phyloP scores from a whole-genome alignment of 768 basidiomycete genomes.

The Naganishia onofrii region DNA sequence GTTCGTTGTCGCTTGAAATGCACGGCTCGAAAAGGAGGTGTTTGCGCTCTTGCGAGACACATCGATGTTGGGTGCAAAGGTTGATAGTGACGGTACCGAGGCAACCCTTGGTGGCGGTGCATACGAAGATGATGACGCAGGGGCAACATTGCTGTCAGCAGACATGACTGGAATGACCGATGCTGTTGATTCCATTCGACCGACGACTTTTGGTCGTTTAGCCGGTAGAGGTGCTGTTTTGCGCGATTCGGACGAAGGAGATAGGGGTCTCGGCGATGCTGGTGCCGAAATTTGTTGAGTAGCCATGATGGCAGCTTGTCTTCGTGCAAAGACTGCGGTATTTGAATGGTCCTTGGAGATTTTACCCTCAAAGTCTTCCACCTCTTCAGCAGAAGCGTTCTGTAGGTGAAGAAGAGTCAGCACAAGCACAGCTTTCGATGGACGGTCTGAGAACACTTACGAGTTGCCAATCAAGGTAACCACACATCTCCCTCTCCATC shows the following conservation, averaged over 20 bases:
- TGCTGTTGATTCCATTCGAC: constrained; percentile 20
- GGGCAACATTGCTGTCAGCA: not conserved
- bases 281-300: not conserved
- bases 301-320: constrained; percentile 19
- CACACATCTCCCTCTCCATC: constrained; percentile 93
- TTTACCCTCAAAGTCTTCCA: constrained; percentile 9
- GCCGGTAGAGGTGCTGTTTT: constrained; percentile 5
- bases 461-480: constrained; percentile 79
- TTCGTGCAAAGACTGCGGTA: constrained; percentile 3
- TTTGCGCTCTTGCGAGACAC: not conserved
- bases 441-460: constrained; percentile 4
- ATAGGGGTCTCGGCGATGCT: constrained; percentile 12
- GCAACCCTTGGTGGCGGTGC: constrained; percentile 17
- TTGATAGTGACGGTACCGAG: constrained; percentile 18
- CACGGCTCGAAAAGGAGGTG: not conserved
- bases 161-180: constrained; percentile 13
- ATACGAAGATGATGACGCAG: not conserved
- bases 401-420: not conserved
- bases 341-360: constrained; percentile 10
- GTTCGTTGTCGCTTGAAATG: constrained; percentile 11
- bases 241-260: not conserved
- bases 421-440: not conserved
- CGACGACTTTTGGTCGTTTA: constrained; percentile 20
- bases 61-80: constrained; percentile 20
- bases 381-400: constrained; percentile 17